Evolutionary conservation across 1,139 yeast genomes (phyloP).

Genomic region (Scheffersomyces titani): DNA sequence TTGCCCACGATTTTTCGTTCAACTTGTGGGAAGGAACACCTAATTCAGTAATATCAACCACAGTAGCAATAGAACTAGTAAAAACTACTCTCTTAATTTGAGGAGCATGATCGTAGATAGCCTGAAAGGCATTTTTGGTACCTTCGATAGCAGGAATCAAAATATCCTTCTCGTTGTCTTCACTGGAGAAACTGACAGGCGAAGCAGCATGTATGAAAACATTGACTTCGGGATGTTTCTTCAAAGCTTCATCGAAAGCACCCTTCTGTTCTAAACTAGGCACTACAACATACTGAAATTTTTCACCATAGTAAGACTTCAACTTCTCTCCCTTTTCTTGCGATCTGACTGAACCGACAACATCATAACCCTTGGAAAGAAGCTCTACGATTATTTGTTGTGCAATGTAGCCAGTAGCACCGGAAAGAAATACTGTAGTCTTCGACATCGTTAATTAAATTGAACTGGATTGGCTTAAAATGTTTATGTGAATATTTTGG

Average conservation of each 20-base stretch:
- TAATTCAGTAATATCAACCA: background rate
- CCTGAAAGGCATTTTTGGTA: slow-evolving; percentile 29
- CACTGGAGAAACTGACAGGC: slow-evolving; percentile 27
- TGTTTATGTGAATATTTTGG: background rate
- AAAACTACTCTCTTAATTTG: slow-evolving; percentile 17
- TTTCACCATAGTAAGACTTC: slow-evolving; percentile 15
- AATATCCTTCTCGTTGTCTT: slow-evolving; percentile 29
- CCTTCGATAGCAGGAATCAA: slow-evolving; percentile 37
- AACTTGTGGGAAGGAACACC: background rate
- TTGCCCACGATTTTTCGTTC: background rate
- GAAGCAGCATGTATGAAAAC: slow-evolving; percentile 35
- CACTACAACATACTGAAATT: slow-evolving; percentile 29
- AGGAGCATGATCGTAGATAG: slow-evolving; percentile 25
- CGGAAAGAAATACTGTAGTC: slow-evolving; percentile 33
- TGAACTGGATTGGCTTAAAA: background rate
- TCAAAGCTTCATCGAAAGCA: slow-evolving; percentile 31
- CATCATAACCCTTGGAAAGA: slow-evolving; percentile 27
- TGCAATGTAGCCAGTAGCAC: slow-evolving; percentile 44
- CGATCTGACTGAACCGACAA: slow-evolving; percentile 40
- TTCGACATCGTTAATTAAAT: slow-evolving; percentile 1
- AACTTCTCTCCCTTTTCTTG: slow-evolving; percentile 30
- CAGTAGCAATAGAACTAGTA: slow-evolving; percentile 23
- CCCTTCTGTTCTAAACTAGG: slow-evolving; percentile 25
- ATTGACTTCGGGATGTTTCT: slow-evolving; percentile 25
- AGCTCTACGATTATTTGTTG: slow-evolving; percentile 28